phyloP scores from a whole-genome alignment of 306 rosid species.

The Prunus fruticosa region DNA sequence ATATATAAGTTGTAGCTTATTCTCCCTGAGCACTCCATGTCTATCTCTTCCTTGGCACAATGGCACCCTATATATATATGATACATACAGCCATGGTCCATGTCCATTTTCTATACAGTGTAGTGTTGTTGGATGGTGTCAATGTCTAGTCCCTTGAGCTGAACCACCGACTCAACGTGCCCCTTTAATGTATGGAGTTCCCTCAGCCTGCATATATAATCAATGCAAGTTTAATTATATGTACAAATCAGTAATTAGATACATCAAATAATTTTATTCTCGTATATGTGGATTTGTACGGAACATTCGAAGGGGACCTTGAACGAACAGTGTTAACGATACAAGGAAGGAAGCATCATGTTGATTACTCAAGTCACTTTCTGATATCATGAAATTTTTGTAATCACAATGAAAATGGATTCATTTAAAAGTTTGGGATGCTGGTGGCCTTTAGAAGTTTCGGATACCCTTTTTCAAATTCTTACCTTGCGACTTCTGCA shows the following conservation, averaged over 20 bases:
- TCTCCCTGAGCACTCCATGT: neutral
- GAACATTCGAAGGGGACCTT: neutral
- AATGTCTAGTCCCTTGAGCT: slow-evolving; percentile 75
- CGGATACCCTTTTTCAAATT: neutral
- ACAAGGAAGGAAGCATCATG: neutral
- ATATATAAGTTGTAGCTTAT: neutral
- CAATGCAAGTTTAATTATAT: neutral
- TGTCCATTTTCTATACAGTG: slow-evolving; percentile 16
- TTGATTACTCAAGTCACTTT: neutral
- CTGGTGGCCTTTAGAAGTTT: too few relatives aligned
- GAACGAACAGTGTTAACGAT: neutral
- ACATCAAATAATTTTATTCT: neutral
- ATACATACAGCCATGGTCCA: too few relatives aligned
- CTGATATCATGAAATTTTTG: too few relatives aligned
- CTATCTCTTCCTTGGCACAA: neutral
- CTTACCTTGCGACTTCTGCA: slow-evolving; percentile 82
- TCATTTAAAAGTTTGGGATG: too few relatives aligned
- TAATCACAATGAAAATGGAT: too few relatives aligned
- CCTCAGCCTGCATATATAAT: slow-evolving; percentile 47
- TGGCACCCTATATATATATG: too few relatives aligned
- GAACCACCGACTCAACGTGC: slow-evolving; percentile 75
- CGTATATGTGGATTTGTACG: neutral
- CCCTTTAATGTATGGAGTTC: slow-evolving; percentile 83
- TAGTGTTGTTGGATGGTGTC: slow-evolving; percentile 45
- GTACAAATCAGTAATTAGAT: neutral